Evolutionary conservation across 495 filamentous ascomycete species (phyloP).

Genomic region (Aspergillus egyptiacus): DNA sequence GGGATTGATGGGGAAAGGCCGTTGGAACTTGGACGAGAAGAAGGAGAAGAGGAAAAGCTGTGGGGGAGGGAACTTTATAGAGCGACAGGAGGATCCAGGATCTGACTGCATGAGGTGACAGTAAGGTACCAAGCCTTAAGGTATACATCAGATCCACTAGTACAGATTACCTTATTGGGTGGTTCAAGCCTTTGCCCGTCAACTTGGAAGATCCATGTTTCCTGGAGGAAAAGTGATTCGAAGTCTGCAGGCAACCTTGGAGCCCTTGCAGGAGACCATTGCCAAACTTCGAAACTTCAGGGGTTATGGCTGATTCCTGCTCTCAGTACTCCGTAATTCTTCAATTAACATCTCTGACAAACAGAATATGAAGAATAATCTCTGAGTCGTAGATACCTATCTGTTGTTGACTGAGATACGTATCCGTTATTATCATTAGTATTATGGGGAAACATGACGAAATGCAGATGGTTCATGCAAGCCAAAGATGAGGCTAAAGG

Average conservation of each 20-base stretch:
- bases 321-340: too few relatives aligned
- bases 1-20: too few relatives aligned
- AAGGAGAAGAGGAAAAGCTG: neutral
- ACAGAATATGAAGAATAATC: too few relatives aligned
- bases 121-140: neutral
- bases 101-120: too few relatives aligned
- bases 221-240: slow-evolving; percentile 7
- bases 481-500: neutral
- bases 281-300: too few relatives aligned
- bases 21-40: neutral
- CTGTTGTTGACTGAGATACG: too few relatives aligned
- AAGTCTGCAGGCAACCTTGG: too few relatives aligned
- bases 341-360: too few relatives aligned
- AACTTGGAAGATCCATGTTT: neutral
- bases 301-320: neutral
- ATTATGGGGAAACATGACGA: neutral
- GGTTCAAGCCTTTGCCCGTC: neutral
- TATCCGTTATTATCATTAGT: too few relatives aligned
- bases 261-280: neutral
- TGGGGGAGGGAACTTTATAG: neutral
- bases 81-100: too few relatives aligned
- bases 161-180: neutral
- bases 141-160: too few relatives aligned
- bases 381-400: too few relatives aligned
- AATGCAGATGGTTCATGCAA: neutral